Base-by-base conservation (phyloP, 495 filamentous ascomycete genomes). In the Daldinia childiae region DNA sequence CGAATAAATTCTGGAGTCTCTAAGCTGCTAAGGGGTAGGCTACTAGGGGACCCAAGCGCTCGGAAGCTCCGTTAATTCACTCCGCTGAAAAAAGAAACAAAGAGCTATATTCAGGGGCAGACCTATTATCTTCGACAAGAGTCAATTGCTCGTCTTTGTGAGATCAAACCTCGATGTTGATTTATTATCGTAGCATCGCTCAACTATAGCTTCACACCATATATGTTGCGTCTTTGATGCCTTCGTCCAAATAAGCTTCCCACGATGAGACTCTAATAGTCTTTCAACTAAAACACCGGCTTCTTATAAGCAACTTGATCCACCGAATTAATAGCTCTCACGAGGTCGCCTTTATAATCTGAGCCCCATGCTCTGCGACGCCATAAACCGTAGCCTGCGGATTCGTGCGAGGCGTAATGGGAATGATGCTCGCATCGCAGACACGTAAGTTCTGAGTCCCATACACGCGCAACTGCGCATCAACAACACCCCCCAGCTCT, bases 341-440 rank as follows among this genome's bases (percentile, higher is more conserved):
- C 27, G 50, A 64, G n/a, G 24, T 45, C 30, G 30, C n/a, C 21
- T 38, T 8, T 17, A 36, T 57, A 21, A 36, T 36, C 30, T 39
- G n/a, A 8, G 17, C 27, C 54, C 39, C 50, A 32, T 56, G 39
- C 34, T 63, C 66, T 2, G 52, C 52, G 14, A 85, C 74, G 0
- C 78, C 82, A 74, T 84, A 86, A 0, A 84, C 79, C n/a, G 75
- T 71, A 2, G 80, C 76, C 64, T 78, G 74, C 9, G 84, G 78
- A 66, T 83, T 82, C 1, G 74, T 79, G 11, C 48, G 60, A 0
- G 78, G 65, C 14, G 74, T 61, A 12, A 84, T 56, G 0, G 85
- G 83, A 32, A 86, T 77, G 27, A 85, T 66, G 71, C 83, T 85
- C 9, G 82, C 80, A 75, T 87, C 85, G 5, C 79, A 81, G 12